Conservation (phyloP, 495 filamentous ascomycete species). For the Talaromyces thailandensis region DNA sequence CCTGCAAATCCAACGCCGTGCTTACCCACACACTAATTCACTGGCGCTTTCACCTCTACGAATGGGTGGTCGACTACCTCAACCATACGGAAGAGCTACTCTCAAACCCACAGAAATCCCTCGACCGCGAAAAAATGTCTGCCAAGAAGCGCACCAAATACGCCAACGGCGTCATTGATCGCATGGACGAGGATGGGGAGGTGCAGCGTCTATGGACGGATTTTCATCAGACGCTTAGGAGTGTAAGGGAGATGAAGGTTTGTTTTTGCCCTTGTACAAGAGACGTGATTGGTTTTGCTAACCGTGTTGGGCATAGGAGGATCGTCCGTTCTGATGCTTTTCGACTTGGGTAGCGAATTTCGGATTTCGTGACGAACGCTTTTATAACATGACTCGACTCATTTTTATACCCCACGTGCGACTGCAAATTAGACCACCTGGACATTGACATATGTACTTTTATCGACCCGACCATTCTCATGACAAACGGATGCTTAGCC, state of each 20-base stretch:
- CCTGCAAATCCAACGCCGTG: constrained; percentile 59
- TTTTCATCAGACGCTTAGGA: constrained; percentile 49
- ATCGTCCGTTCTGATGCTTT: neutral
- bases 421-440: neutral
- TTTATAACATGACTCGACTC: neutral
- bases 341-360: neutral
- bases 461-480: neutral
- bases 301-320: neutral
- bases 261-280: neutral
- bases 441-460: neutral
- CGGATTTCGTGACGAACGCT: neutral
- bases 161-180: constrained; percentile 47
- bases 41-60: constrained; percentile 67
- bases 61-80: constrained; percentile 58
- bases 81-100: constrained; percentile 32
- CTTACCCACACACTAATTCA: constrained; percentile 63
- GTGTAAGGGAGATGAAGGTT: constrained; percentile 41
- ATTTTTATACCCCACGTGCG: neutral
- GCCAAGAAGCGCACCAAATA: constrained; percentile 40
- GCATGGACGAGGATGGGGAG: constrained; percentile 45
- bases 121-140: constrained; percentile 4
- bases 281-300: neutral
- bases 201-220: constrained; percentile 49
- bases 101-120: neutral
- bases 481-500: neutral